Conservation (phyloP, 805 yeast genomes). For the Sugiyamaella qingdaonensis region DNA sequence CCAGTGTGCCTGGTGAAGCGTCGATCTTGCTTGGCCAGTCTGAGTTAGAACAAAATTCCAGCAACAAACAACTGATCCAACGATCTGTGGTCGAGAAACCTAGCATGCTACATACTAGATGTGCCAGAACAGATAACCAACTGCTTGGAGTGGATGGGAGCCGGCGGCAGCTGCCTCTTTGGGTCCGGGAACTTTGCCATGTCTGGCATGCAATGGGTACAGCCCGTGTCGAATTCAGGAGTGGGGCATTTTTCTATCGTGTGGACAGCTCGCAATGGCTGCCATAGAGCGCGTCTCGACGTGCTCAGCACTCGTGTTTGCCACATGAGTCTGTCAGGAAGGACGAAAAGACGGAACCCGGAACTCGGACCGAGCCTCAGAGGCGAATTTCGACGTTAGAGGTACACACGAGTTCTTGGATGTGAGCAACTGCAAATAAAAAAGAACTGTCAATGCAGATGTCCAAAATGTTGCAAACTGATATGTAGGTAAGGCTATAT, state of each 20-base stretch:
- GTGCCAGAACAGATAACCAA: slow-evolving; percentile 49
- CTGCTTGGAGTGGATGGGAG: slow-evolving; percentile 52
- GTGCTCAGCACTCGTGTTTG: too few species aligned
- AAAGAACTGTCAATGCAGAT: too few species aligned
- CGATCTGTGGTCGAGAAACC: too few species aligned
- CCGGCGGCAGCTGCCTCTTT: slow-evolving; percentile 42
- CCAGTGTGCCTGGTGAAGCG: slow-evolving; percentile 41
- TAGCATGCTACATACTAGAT: slow-evolving; percentile 19
- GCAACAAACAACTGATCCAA: too few species aligned
- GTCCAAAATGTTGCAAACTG: too few species aligned
- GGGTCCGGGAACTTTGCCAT: slow-evolving; percentile 36
- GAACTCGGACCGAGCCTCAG: neutral
- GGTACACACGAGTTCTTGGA: too few species aligned
- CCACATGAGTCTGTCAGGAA: neutral
- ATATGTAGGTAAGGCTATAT: too few species aligned
- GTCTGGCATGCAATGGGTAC: slow-evolving; percentile 55
- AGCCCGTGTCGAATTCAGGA: slow-evolving; percentile 55
- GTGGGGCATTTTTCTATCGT: slow-evolving; percentile 41
- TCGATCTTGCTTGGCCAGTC: slow-evolving; percentile 47
- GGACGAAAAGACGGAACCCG: neutral
- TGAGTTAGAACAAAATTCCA: slow-evolving; percentile 9
- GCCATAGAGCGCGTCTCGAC: too few species aligned
- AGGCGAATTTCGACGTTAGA: too few species aligned
- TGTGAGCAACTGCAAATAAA: too few species aligned
- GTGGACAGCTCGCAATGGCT: neutral